phyloP scores from a whole-genome alignment of 352 stramenopile species.

The Pythium phragmitis region DNA sequence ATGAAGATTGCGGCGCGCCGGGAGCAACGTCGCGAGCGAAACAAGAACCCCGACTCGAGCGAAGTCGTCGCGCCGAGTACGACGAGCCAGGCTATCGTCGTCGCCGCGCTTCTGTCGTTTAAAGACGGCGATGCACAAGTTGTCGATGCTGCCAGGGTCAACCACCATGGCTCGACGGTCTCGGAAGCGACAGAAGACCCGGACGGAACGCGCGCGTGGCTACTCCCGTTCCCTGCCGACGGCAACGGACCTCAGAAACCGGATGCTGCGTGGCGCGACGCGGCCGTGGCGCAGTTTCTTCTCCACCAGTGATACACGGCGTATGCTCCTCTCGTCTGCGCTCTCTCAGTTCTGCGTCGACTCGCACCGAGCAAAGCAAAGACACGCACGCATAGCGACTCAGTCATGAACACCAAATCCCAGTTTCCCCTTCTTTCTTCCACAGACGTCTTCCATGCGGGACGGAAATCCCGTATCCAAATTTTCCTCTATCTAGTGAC shows the following conservation, averaged over 20 bases:
- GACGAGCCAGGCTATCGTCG: neutral
- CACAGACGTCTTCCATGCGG: constrained; percentile 8
- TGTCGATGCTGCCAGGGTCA: neutral
- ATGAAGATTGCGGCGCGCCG: neutral
- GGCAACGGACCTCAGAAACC: neutral
- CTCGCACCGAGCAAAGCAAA: neutral
- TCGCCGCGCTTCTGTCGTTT: constrained; percentile 1
- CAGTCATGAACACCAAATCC: neutral
- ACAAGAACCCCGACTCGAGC: neutral
- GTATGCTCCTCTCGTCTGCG: neutral
- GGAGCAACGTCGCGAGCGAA: neutral
- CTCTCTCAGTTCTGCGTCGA: neutral
- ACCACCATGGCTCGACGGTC: neutral
- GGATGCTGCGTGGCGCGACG: constrained; percentile 5
- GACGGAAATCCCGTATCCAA: neutral
- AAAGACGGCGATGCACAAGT: neutral
- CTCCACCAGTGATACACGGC: neutral
- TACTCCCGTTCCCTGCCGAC: neutral
- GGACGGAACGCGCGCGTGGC: constrained; percentile 1
- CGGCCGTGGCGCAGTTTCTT: constrained; percentile 12
- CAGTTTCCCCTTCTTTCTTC: neutral
- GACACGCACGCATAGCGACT: neutral
- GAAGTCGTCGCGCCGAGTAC: neutral
- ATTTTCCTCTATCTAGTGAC: neutral
- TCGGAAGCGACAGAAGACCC: neutral